Evolutionary conservation across 2,329 filamentous ascomycete genomes (phyloP).

Genomic region (Aspergillus sp.): DNA sequence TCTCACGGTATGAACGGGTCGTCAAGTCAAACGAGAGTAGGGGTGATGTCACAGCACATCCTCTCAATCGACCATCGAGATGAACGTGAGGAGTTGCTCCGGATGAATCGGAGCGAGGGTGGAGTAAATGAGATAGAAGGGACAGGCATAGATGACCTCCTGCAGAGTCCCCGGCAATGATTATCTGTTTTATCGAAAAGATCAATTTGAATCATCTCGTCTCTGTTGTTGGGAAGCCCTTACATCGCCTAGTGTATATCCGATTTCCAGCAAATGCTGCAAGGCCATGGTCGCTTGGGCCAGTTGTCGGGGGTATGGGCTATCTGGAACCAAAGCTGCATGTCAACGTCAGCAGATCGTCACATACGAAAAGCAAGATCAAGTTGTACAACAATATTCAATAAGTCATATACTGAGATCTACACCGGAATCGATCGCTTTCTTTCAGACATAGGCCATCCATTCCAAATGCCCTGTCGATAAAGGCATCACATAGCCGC

Average conservation of each 20-base stretch:
- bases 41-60: constrained; percentile 15
- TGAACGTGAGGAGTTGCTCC: not conserved
- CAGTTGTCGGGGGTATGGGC: constrained; percentile 17
- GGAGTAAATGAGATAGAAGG: constrained; percentile 6
- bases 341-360: not conserved
- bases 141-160: constrained; percentile 16
- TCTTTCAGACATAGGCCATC: constrained; percentile 12
- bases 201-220: no score
- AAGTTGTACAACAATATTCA: constrained; percentile 8
- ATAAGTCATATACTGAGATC: constrained; percentile 10
- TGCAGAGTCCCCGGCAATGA: constrained; percentile 19
- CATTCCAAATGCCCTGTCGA: constrained; percentile 15
- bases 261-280: constrained; percentile 9
- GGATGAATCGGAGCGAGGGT: not conserved
- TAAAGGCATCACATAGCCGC: constrained; percentile 20
- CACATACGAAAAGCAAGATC: not conserved
- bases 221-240: not conserved
- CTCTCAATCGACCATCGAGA: constrained; percentile 1
- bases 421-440: constrained; percentile 6
- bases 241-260: constrained; percentile 10
- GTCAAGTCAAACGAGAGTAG: constrained; percentile 10
- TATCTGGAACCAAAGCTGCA: constrained; percentile 13
- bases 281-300: constrained; percentile 11
- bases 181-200: constrained; percentile 7
- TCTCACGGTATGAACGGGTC: constrained; percentile 6